Base-by-base conservation (phyloP, 306 rosid genomes). In the Cotoneaster glaucophyllus region DNA sequence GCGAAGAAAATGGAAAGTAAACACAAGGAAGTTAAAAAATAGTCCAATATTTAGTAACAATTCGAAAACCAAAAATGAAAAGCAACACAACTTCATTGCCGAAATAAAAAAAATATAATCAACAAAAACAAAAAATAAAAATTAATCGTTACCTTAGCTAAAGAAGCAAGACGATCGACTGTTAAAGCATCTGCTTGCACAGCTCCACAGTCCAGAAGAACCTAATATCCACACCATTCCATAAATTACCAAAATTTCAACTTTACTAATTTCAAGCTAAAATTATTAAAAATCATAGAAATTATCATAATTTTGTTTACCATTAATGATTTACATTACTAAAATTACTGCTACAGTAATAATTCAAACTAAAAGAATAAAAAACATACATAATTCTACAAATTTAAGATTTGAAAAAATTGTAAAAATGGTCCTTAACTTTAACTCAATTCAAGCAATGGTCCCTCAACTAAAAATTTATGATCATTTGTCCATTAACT, bases 171-270 rank as follows among this genome's bases (percentile, higher is more conserved):
- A 50, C 99, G 97, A 87, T 95, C 97, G 0, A 95, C 99, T 0
- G 99, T 95, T 78, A 95, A 85, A 22, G 99, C 99, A 87, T 95
- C 97, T 1, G 93, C 90, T 88, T 96, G 99, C 84, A 92, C 98
- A 31, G 99, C 97, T 75, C 99, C 99, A 83, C 98, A 92, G 76
- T 96, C 97, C 79, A 96, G 80, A 80, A 96, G 87, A 69, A 89
- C 99, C 98, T 92, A 67, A 54, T 64, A 21, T 53, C 74, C 52
- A 65, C 10, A 65, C 18, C 34, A 61, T 25, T 25, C 18, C 24
- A 57, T 57, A n/a, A 3, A 56, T 21, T 56, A 10, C 28, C 5
- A n/a, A 3, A 59, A 59, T 25, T 48, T 15, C 21, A 48, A 15
- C 21, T 17, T 15, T 18, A 5, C 21, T 48, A 17, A 48, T 15